These are phyloP conservation scores for Podila verticillata DNA, from an alignment of 192 early-diverging fungal species.

Conservation along the genomic window DNA sequence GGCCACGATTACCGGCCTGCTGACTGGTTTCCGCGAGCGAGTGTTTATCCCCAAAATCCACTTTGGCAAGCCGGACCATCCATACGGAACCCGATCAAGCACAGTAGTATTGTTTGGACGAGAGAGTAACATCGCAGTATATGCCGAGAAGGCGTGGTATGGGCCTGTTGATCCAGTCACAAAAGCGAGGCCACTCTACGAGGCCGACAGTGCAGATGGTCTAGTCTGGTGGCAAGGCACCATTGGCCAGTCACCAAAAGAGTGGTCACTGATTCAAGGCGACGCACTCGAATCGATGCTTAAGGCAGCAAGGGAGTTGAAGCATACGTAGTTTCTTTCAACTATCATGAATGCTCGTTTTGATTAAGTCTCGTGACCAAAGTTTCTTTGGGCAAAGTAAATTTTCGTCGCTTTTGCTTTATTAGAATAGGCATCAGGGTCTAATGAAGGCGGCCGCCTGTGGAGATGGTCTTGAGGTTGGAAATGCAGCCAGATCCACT, in stretches of 20 bases:
- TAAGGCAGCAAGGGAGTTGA: not conserved
- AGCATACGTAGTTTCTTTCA: too few species aligned
- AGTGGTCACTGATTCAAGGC: constrained; percentile 22
- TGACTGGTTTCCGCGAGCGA: constrained; percentile 16
- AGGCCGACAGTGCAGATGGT: constrained; percentile 15
- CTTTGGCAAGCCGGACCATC: not conserved
- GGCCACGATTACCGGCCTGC: not conserved
- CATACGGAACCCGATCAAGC: constrained; percentile 38
- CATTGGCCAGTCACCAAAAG: constrained; percentile 19
- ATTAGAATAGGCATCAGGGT: too few species aligned
- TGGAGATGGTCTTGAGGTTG: too few species aligned
- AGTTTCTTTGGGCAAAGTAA: too few species aligned
- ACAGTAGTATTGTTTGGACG: constrained; percentile 35
- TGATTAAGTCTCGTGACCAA: too few species aligned
- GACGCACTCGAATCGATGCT: constrained; percentile 26
- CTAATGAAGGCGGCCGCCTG: too few species aligned
- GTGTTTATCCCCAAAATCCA: constrained; percentile 30
- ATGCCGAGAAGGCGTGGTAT: constrained; percentile 44
- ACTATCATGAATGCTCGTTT: too few species aligned
- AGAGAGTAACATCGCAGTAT: constrained; percentile 21
- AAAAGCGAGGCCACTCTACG: not conserved
- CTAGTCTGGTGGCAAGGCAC: constrained; percentile 43
- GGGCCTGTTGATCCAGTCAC: constrained; percentile 8
- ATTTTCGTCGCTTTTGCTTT: too few species aligned
- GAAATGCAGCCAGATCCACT: too few species aligned